Base-by-base conservation (phyloP, 441 rosid species). In the Gossypium lobatum region DNA sequence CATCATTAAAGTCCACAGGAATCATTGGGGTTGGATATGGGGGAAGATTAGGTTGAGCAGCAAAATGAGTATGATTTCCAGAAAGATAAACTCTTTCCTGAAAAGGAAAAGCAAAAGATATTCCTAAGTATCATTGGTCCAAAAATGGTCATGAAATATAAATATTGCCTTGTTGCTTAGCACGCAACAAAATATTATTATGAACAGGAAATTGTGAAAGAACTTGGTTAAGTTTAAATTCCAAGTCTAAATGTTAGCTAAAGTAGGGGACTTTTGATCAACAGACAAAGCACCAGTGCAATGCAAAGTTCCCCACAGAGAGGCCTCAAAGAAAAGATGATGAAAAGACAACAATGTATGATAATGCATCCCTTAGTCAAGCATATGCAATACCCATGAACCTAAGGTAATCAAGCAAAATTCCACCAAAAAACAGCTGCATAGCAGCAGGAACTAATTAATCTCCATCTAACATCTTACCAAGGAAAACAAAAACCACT, bases 41-140 rank as follows among this genome's bases (percentile, higher is more conserved):
- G 81, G 80, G 76, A 72, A 75, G 65, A 63, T 77, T 79, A 57
- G 85, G 70, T 34, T 52, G 79, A 61, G 77, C 75, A 65, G 74
- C 64, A 71, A 78, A 83, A 64, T 66, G 79, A 63, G 80, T 81
- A 16, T 78, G 48, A 77, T 83, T 83, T 54, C 58, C 62, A 39
- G 84, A 78, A 78, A 82, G 72, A 82, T 82, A 88, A 2, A 48
- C 74, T 82, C 85, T 85, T 85, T 88, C 94, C 94, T 89, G 85
- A 70, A 28, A 75, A 77, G 71, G 20, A 77, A 64, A 70, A 28
- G 16, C 34, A 74, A 66, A 76, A 64, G 37, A 72, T 52, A 73
- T 68, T 55, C 37, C 6, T 68, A 39, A 78, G 61, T 34, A 69
- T 61, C 57, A 50, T 25, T 9, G 42, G 37, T 50, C 45, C 54